Evolutionary conservation across 306 rosid genomes (phyloP), one percentile per base, ranked within the genome.

Genomic region (Abrus precatorius): DNA sequence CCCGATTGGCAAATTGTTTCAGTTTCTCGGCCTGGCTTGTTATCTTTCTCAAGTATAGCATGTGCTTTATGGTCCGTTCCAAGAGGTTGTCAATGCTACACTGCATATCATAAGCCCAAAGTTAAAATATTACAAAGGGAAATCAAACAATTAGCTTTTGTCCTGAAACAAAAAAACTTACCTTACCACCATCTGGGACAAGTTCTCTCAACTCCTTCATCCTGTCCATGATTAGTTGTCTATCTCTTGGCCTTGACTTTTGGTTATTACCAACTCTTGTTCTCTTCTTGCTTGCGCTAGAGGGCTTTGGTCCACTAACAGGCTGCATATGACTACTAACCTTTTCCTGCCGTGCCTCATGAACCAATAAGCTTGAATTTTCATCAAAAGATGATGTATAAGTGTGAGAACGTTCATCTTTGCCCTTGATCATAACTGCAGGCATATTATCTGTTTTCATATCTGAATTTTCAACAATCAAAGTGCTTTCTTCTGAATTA

Each of bases 21-120:
- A 93, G 49, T 81, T 90, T 93, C 80, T 95, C 90, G 1, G 98
- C 94, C 72, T 85, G 97, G 49, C 84, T 85, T 13, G 95, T 85
- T 67, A 89, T 79, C 68, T 79, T 85, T 84, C 84, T 85, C 56
- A 95, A 86, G 84, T 91, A 89, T 65, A 83, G 75, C 95, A 95
- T 87, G 84, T 93, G 99, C 78, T 90, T 91, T 74, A 93, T 59
- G 49, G 98, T 88, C 68, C 83, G 88, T 71, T 95, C 98, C 83
- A 95, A 83, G 47, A 95, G 99, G 64, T 87, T 92, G 61, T 93
- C 98, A 74, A 95, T 91, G 93, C 98, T 95, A 88, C 94, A 90
- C 99, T 95, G 97, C 13, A 88, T 67, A 60, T 72, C 71, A 72
- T 61, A 75, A 64, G 67, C 34, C 75, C 66, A 44, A 34, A 62